Evolutionary conservation across 1,284 basidiomycete genomes (phyloP), one percentile per base, ranked within the genome.

Genomic region (Trichosporon coremiiforme): DNA sequence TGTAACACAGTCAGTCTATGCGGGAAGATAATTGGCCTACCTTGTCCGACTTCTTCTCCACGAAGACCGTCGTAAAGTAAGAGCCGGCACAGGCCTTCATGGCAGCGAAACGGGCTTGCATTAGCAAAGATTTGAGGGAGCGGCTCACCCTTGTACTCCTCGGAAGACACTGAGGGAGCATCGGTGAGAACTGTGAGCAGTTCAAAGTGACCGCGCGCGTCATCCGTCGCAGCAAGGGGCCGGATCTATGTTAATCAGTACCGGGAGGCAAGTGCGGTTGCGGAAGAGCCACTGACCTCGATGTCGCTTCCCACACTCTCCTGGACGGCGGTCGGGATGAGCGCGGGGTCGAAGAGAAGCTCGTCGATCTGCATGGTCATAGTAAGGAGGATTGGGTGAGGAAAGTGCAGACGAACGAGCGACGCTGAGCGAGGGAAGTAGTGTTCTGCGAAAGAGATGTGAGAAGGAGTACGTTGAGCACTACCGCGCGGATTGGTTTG

Each of bases 201-300:
- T 35, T 87, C 81, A 74, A 98, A 89, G 82, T 98, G 94, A 2
- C 91, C 91, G 35, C 94, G 89, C 1, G 80, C 77, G 84, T 95
- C 89, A 86, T 98, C 96, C n/a, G 90, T 89, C n/a, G 89, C 89
- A 0, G 93, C 89, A n/a, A 98, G 87, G 0, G 96, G 96, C 35
- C 96, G 93, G 17, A 98, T 88, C 92, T 96, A 67, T 2, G n/a
- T n/a, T n/a, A 20, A 57, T 70, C 45, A 70, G 64, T 29, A 20
- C 38, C 47, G 50, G 35, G 29, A 31, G n/a, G n/a, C n/a, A n/a
- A 15, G n/a, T n/a, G n/a, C n/a, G n/a, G 36, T 2, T 4, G 36
- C 6, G 36, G 10, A 62, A 4, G 15, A 66, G 68, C 1, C 10
- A 33, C 8, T 33, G n/a, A 80, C 80, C 57, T 76, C 67, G 10